Evolutionary conservation across 2,329 filamentous ascomycete genomes (phyloP).

Genomic region (Ceratocystis huliohia): DNA sequence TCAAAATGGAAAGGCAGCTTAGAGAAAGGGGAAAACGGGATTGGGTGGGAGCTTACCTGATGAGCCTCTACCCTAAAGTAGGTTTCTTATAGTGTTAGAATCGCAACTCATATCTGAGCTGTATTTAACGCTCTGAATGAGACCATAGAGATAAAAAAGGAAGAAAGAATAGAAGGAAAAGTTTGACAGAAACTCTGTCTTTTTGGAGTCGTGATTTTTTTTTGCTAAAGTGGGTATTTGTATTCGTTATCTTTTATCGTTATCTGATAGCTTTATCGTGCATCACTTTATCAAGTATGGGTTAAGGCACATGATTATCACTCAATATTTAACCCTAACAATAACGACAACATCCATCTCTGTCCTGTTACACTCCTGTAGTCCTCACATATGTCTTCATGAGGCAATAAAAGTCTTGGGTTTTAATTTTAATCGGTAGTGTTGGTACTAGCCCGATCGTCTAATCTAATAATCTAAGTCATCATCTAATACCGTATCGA

Average conservation of each 20-base stretch:
- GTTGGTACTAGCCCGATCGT: no score
- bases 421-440: not conserved
- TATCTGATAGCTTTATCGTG: not conserved
- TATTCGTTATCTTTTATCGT: not conserved
- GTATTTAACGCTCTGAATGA: not conserved
- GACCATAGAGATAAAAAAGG: not conserved
- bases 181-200: not conserved
- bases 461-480: not conserved
- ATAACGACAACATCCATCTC: not conserved
- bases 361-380: not conserved
- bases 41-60: slow-evolving; percentile 12
- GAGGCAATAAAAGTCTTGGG: not conserved
- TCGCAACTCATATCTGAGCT: not conserved
- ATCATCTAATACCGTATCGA: no score
- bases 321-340: not conserved
- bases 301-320: not conserved
- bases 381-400: not conserved
- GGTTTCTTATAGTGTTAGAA: not conserved
- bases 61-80: not conserved
- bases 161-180: not conserved
- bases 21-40: not conserved
- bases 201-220: slow-evolving; percentile 12
- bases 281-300: not conserved
- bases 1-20: not conserved
- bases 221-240: not conserved